Base-by-base conservation (phyloP, 1,284 basidiomycete species). In the Fistulinella staudtii region DNA sequence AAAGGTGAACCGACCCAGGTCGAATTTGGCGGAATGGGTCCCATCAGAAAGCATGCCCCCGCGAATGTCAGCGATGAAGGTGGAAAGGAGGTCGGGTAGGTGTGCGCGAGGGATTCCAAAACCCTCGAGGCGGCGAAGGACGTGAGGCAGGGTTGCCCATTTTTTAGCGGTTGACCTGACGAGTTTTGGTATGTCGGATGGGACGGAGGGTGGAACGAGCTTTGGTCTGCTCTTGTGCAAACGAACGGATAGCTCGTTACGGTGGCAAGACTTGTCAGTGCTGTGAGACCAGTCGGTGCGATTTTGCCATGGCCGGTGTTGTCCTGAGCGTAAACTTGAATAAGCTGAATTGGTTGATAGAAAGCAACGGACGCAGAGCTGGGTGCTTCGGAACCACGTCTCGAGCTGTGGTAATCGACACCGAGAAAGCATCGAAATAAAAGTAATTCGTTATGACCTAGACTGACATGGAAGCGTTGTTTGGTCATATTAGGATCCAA, bases 21-120 rank as follows among this genome's bases (percentile, higher is more conserved):
- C 51, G 31, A 67, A 66, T 23, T 54, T 54, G 18, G 63, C 43
- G 5, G 20, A 39, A 10, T 39, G 48, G 17, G 41, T 20, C 27
- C 50, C 50, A 39, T 30, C 42, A 1, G 43, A 66, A 46, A 52
- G 66, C 53, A 47, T 42, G 20, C 55, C 60, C 3, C 55, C 37
- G 27, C 50, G 51, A 21, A 74, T 46, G 11, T 57, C 62, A 3
- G 40, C 37, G 4, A 54, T 41, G 41, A 66, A 75, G 5, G 44
- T 42, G 10, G 53, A 48, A 9, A 74, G 56, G 7, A 72, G 54
- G 13, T 52, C 51, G 1, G 44, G 48, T 2, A 68, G 24, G 24
- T 68, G 56, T 0, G 42, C 23, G 3, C 44, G 40, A 22, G 65
- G 65, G 17, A 74, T 57, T 20, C 73, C 73, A 37, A 72, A 72